phyloP scores from a whole-genome alignment of 2,329 filamentous ascomycete species.

The Paraphaeosphaeria sporulosa region DNA sequence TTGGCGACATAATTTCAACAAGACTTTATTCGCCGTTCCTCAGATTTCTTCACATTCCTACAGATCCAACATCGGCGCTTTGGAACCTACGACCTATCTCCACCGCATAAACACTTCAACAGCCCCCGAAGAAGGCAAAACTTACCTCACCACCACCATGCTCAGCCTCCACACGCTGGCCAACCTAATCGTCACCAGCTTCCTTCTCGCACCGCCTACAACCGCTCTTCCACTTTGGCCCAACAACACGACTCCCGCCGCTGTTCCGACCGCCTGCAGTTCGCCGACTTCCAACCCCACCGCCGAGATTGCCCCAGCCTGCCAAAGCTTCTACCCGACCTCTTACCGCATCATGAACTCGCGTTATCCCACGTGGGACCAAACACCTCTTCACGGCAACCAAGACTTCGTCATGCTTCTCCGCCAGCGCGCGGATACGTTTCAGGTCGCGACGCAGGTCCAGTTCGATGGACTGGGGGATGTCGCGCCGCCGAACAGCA shows the following conservation, averaged over 20 bases:
- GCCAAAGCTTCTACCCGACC: constrained; percentile 30
- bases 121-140: neutral
- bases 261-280: neutral
- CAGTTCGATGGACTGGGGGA: constrained; percentile 24
- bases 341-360: constrained; percentile 37
- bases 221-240: neutral
- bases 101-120: neutral
- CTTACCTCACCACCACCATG: neutral
- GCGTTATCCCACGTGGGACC: constrained; percentile 33
- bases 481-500: constrained; percentile 22
- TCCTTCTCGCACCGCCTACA: neutral
- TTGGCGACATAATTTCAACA: neutral
- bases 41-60: neutral
- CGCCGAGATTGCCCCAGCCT: constrained; percentile 19
- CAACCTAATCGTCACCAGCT: neutral
- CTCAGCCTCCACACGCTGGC: neutral
- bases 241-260: neutral
- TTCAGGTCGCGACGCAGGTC: constrained; percentile 36
- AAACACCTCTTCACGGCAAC: constrained; percentile 26
- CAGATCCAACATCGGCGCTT: neutral
- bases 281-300: neutral
- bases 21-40: neutral
- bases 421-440: constrained; percentile 25
- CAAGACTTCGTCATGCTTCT: constrained; percentile 40
- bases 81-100: neutral